Evolutionary conservation across 1,139 yeast genomes (phyloP).

Genomic region (Pichia sp.): DNA sequence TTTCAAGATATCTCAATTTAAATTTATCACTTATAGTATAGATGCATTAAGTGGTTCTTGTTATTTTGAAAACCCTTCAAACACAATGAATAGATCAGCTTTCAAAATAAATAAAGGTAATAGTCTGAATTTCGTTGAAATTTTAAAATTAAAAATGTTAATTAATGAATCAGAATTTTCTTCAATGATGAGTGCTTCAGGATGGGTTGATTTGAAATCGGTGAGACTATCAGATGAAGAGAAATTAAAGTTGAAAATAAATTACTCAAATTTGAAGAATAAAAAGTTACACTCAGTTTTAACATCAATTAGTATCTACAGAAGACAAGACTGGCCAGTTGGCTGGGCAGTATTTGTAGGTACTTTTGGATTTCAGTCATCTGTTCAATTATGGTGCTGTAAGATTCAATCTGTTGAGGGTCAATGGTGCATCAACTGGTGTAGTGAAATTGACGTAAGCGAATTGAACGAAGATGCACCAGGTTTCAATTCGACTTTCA

Average conservation of each 20-base stretch:
- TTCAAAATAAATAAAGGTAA: constrained; percentile 35
- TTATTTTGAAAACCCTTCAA: constrained; percentile 42
- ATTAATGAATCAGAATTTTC: constrained; percentile 47
- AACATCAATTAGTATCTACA: constrained; percentile 41
- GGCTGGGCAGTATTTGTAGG: constrained; percentile 59
- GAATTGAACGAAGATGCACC: constrained; percentile 6
- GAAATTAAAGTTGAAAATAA: constrained; percentile 21
- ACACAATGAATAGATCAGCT: constrained; percentile 33
- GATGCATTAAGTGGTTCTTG: constrained; percentile 40
- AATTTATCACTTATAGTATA: constrained; percentile 34
- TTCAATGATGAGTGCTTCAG: constrained; percentile 53
- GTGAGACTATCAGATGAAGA: constrained; percentile 34
- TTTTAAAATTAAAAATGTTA: constrained; percentile 46
- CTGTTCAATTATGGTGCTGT: constrained; percentile 58
- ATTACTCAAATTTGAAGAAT: constrained; percentile 23
- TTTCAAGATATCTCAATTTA: constrained; percentile 32
- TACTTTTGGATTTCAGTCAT: constrained; percentile 39
- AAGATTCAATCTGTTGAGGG: constrained; percentile 54
- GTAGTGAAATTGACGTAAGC: constrained; percentile 20
- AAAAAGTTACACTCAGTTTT: constrained; percentile 18
- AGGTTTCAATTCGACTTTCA: background rate
- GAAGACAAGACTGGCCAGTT: constrained; percentile 65
- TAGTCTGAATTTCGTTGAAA: constrained; percentile 31
- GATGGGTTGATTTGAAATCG: constrained; percentile 58
- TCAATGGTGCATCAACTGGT: constrained; percentile 58